Conservation (phyloP, 73 alveolate genomes). For the Loxodes magnus region DNA sequence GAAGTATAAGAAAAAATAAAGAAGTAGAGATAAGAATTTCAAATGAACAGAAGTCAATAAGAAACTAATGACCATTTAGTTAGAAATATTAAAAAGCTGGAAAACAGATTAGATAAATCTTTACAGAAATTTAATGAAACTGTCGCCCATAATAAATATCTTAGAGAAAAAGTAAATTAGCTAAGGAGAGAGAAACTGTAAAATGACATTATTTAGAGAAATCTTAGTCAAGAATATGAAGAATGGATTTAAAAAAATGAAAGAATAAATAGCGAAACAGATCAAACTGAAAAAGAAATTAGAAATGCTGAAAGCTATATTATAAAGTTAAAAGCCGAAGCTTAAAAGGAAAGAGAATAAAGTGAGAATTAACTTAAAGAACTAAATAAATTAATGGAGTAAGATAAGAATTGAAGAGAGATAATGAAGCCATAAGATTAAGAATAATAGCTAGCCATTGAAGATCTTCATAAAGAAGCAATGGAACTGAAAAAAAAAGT, state of each 20-base stretch:
- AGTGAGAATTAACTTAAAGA: conserved; percentile 22
- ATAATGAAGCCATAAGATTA: conserved; percentile 10
- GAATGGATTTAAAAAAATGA: no score
- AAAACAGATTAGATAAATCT: conserved; percentile 51
- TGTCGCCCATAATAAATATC: conserved; percentile 52
- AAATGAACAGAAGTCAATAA: background rate
- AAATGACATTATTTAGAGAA: conserved; percentile 63
- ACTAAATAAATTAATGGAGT: conserved; percentile 21
- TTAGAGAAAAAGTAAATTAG: conserved; percentile 56
- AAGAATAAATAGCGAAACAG: no score
- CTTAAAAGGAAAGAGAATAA: conserved; percentile 54
- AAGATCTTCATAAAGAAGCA: conserved; percentile 6
- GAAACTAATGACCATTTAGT: conserved; percentile 12
- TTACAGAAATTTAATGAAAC: conserved; percentile 62
- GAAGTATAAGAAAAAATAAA: conserved; percentile 8
- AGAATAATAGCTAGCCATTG: background rate
- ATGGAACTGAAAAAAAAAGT: background rate
- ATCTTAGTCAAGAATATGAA: conserved; percentile 57
- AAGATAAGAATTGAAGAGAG: conserved; percentile 20
- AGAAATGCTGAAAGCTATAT: conserved; percentile 37
- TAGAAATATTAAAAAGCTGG: conserved; percentile 39
- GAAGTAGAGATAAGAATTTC: background rate
- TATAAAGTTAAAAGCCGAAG: conserved; percentile 49
- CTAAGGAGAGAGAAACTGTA: conserved; percentile 61
- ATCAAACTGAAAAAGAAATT: conserved; percentile 50